phyloP scores from a whole-genome alignment of 2,329 filamentous ascomycete genomes.

The Fusarium redolens region DNA sequence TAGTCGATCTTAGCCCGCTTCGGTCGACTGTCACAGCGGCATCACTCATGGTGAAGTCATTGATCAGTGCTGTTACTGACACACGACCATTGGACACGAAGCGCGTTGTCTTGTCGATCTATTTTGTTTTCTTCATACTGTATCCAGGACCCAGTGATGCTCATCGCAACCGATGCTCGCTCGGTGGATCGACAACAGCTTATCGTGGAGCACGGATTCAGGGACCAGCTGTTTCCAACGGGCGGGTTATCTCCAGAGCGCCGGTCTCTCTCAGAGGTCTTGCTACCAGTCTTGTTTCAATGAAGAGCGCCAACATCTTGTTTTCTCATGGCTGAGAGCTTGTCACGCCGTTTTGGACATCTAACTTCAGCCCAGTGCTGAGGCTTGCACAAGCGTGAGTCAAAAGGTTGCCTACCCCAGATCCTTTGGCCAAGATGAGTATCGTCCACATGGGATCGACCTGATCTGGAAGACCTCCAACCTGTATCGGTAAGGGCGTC shows the following conservation, averaged over 20 bases:
- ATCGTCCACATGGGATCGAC: conserved; percentile 6
- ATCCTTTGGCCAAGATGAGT: conserved; percentile 19
- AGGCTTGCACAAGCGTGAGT: conserved; percentile 26
- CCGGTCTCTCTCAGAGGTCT: conserved; percentile 8
- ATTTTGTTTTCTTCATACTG: conserved; percentile 35
- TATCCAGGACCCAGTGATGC: background rate
- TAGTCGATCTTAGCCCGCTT: conserved; percentile 41
- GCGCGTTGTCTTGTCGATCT: conserved; percentile 30
- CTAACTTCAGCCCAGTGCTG: conserved; percentile 19
- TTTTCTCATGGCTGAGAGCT: conserved; percentile 4
- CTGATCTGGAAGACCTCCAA: conserved; percentile 28
- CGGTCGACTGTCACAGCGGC: conserved; percentile 32
- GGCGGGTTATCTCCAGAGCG: conserved; percentile 6
- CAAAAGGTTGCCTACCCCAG: conserved; percentile 31
- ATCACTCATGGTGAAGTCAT: conserved; percentile 33
- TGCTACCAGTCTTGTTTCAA: conserved; percentile 10
- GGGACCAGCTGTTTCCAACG: conserved; percentile 13
- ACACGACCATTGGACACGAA: conserved; percentile 12
- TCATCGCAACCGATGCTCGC: conserved; percentile 19
- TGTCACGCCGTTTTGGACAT: conserved; percentile 15
- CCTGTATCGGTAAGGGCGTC: conserved; percentile 11
- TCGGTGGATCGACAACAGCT: conserved; percentile 12
- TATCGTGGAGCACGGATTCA: conserved; percentile 18
- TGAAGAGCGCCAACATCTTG: background rate
- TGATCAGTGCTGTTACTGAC: conserved; percentile 19